Evolutionary conservation across 2,329 filamentous ascomycete species (phyloP).

Genomic region (Paracoccidioides brasiliensis): DNA sequence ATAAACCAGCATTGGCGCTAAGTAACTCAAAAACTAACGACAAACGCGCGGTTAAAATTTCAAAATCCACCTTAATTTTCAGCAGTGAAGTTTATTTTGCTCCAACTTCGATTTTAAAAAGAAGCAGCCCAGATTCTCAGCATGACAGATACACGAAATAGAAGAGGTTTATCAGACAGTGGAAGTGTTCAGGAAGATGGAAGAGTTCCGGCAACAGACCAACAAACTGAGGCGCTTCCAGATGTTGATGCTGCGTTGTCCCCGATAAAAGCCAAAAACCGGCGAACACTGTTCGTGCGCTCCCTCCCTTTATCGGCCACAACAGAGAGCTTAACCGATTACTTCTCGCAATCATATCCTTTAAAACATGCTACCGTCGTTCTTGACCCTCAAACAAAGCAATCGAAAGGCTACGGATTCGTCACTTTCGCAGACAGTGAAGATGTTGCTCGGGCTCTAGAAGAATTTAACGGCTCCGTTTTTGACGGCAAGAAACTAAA

Average conservation of each 20-base stretch:
- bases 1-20: not conserved
- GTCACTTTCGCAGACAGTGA: constrained; percentile 92
- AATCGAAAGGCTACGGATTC: constrained; percentile 87
- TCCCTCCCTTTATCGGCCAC: constrained; percentile 68
- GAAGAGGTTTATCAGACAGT: constrained; percentile 23
- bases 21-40: not conserved
- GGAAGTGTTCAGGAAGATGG: constrained; percentile 15
- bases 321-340: constrained; percentile 66
- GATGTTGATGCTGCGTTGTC: constrained; percentile 3
- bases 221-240: not conserved
- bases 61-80: not conserved
- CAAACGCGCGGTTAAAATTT: constrained; percentile 1
- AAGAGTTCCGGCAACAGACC: not conserved
- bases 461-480: constrained; percentile 64
- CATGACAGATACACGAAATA: constrained; percentile 26
- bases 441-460: constrained; percentile 68
- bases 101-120: not conserved
- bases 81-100: not conserved
- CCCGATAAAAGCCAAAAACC: constrained; percentile 20
- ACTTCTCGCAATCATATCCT: constrained; percentile 89
- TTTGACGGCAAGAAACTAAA: constrained; percentile 71
- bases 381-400: constrained; percentile 68
- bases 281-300: constrained; percentile 76
- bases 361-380: constrained; percentile 95
- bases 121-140: constrained; percentile 1